Conservation (phyloP, 2,329 filamentous ascomycete genomes). For the Escovopsis sp. region DNA sequence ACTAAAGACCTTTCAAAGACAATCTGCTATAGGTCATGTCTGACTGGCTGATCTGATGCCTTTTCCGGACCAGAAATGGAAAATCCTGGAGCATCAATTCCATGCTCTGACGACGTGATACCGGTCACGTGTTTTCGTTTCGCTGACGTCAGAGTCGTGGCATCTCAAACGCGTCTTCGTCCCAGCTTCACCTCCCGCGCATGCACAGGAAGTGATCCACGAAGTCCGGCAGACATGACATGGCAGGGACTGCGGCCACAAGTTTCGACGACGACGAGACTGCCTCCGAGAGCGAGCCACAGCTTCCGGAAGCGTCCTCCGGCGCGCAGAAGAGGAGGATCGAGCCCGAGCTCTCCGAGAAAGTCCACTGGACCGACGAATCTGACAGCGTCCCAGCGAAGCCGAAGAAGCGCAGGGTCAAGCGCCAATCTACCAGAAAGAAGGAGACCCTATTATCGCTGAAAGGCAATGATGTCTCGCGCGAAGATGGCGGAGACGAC, state of each 20-base stretch:
- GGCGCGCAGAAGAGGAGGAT: constrained; percentile 23
- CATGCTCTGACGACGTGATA: too few relatives aligned
- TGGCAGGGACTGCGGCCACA: constrained; percentile 11
- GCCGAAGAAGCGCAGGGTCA: constrained; percentile 25
- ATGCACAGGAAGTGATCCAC: too few relatives aligned
- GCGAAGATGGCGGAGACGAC: constrained; percentile 14
- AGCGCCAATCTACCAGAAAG: constrained; percentile 16
- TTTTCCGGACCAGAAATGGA: too few relatives aligned
- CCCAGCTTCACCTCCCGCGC: too few relatives aligned
- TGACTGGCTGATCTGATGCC: too few relatives aligned
- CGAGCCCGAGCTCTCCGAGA: constrained; percentile 23
- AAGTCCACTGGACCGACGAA: constrained; percentile 42
- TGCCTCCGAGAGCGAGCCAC: constrained; percentile 10
- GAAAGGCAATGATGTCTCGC: constrained; percentile 18
- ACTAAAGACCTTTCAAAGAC: too few relatives aligned
- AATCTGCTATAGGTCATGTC: too few relatives aligned
- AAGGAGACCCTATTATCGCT: constrained; percentile 12
- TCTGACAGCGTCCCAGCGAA: constrained; percentile 44
- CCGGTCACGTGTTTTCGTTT: too few relatives aligned
- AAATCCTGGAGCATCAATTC: too few relatives aligned
- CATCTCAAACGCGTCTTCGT: too few relatives aligned
- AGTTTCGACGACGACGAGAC: constrained; percentile 13
- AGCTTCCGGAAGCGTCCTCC: background rate
- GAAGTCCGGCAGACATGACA: background rate
- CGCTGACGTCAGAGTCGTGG: too few relatives aligned